Conservation (phyloP, 2,329 filamentous ascomycete species). For the Exophiala bonariae region DNA sequence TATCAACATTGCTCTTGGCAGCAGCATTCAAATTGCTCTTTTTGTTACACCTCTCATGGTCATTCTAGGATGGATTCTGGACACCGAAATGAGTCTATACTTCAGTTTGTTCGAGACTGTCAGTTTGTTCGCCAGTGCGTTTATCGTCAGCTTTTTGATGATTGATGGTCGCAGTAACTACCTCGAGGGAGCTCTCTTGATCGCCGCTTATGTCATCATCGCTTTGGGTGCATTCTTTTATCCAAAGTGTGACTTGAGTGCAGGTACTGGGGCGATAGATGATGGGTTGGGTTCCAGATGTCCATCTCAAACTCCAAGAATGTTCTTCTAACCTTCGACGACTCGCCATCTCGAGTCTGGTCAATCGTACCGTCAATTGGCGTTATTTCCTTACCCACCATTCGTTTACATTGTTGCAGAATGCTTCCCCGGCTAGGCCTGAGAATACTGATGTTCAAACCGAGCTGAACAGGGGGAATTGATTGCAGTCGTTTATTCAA, state of each 20-base stretch:
- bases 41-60: slow-evolving; percentile 71
- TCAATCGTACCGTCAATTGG: too few relatives aligned
- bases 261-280: slow-evolving; percentile 23
- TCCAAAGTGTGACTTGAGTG: slow-evolving; percentile 44
- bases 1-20: slow-evolving; percentile 70
- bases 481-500: too few relatives aligned
- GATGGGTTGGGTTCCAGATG: background rate
- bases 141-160: slow-evolving; percentile 86
- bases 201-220: slow-evolving; percentile 68
- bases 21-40: slow-evolving; percentile 70
- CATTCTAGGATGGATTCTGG: slow-evolving; percentile 69
- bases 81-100: slow-evolving; percentile 73
- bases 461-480: too few relatives aligned
- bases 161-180: slow-evolving; percentile 85
- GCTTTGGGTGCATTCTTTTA: slow-evolving; percentile 68
- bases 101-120: slow-evolving; percentile 89
- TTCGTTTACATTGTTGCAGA: too few relatives aligned
- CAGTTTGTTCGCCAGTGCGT: slow-evolving; percentile 77
- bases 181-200: slow-evolving; percentile 69
- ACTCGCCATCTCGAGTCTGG: too few relatives aligned
- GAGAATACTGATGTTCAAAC: too few relatives aligned
- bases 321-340: too few relatives aligned
- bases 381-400: too few relatives aligned
- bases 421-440: too few relatives aligned
- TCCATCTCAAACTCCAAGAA: too few relatives aligned